Percentiles rank a stretch among this genome's conserved stretches.
Evolutionary conservation across 2,329 filamentous ascomycete genomes (phyloP).

Genomic region (Colletotrichum godetiae): DNA sequence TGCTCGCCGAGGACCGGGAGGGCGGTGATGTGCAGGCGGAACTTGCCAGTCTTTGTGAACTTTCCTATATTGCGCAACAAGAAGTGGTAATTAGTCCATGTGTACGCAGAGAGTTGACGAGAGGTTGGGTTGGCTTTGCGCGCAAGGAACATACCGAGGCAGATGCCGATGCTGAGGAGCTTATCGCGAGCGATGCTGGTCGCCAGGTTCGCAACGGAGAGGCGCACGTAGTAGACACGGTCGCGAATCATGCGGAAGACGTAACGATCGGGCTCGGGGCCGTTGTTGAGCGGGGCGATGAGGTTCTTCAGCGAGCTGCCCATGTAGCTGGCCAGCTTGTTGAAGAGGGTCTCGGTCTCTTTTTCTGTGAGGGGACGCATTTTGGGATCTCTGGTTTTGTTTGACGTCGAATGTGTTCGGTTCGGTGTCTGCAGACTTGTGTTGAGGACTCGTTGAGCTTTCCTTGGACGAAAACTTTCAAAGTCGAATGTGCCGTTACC

Average conservation of each 20-base stretch:
- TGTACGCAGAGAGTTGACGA: background rate
- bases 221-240: slow-evolving; percentile 91
- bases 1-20: slow-evolving; percentile 90
- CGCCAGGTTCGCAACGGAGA: slow-evolving; percentile 90
- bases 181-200: slow-evolving; percentile 85
- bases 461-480: background rate
- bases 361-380: slow-evolving; percentile 87
- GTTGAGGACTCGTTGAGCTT: background rate
- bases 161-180: slow-evolving; percentile 89
- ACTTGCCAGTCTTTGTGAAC: slow-evolving; percentile 97
- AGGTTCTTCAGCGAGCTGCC: slow-evolving; percentile 87
- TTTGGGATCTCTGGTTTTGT: slow-evolving; percentile 40
- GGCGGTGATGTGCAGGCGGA: slow-evolving; percentile 90
- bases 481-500: slow-evolving; percentile 2
- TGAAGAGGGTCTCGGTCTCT: slow-evolving; percentile 85
- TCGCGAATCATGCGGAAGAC: slow-evolving; percentile 79
- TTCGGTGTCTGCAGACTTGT: background rate
- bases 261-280: slow-evolving; percentile 77
- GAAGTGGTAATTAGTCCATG: background rate
- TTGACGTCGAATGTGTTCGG: background rate
- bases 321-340: slow-evolving; percentile 94
- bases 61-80: slow-evolving; percentile 68
- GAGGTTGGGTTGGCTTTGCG: background rate
- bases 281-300: slow-evolving; percentile 78
- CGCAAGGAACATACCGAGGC: slow-evolving; percentile 65